A percentile compares a stretch with the other conserved stretches of the same genome.
Evolutionary conservation across 108 stramenopile species (phyloP).

Genomic region (Nitzschia palea): DNA sequence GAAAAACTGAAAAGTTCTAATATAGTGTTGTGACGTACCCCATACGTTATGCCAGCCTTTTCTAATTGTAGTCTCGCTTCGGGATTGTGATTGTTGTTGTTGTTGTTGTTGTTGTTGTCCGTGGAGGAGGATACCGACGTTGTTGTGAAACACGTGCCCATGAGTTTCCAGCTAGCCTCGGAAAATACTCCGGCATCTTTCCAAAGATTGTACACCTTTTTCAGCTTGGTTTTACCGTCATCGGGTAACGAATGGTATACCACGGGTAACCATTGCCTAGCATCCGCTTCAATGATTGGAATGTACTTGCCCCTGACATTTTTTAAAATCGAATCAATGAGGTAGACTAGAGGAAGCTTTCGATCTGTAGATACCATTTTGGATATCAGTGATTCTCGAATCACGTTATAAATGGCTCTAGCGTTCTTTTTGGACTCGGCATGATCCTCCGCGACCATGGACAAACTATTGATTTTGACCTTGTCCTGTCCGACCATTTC

Average conservation of each 20-base stretch:
- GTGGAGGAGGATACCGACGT: not conserved
- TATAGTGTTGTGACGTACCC: constrained; percentile 37
- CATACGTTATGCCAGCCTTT: constrained; percentile 40
- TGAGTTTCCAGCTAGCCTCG: constrained; percentile 53
- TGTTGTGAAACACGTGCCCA: constrained; percentile 68
- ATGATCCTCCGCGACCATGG: constrained; percentile 85
- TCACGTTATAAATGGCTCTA: constrained; percentile 56
- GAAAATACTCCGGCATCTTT: constrained; percentile 53
- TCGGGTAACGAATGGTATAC: constrained; percentile 62
- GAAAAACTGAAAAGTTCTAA: constrained; percentile 15
- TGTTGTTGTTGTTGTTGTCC: constrained; percentile 9
- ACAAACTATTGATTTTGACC: constrained; percentile 75
- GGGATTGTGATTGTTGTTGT: not conserved
- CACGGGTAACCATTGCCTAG: constrained; percentile 60
- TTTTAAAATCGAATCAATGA: constrained; percentile 81
- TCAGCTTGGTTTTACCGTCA: constrained; percentile 50
- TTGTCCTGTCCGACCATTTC: too few species aligned
- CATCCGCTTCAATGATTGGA: constrained; percentile 67
- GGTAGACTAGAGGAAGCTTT: constrained; percentile 74
- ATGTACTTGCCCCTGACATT: constrained; percentile 77
- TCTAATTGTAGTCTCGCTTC: constrained; percentile 18
- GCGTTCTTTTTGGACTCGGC: constrained; percentile 54
- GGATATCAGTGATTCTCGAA: constrained; percentile 55
- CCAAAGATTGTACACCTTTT: constrained; percentile 85
- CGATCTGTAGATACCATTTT: constrained; percentile 43